A percentile compares a stretch with the other conserved stretches of the same genome.
These are phyloP conservation scores for Scheffersomyces parashehatae DNA, from an alignment of 1,139 yeast genomes.

Conservation along the genomic window DNA sequence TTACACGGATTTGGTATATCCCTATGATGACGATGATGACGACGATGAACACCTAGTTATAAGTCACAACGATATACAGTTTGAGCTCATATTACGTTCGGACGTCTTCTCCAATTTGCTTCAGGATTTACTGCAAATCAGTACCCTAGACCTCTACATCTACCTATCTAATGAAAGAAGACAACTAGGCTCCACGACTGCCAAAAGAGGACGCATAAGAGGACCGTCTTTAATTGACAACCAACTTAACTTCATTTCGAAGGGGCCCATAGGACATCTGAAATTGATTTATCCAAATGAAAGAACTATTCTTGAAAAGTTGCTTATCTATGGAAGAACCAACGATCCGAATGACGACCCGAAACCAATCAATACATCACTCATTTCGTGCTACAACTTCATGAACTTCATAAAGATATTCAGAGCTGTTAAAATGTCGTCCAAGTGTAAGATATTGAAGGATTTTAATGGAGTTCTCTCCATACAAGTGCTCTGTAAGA, in stretches of 20 bases:
- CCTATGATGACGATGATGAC: conserved; percentile 35
- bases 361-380: conserved; percentile 22
- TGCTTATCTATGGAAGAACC: conserved; percentile 18
- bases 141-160: conserved; percentile 60
- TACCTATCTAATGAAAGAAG: conserved; percentile 30
- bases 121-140: conserved; percentile 66
- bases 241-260: conserved; percentile 57
- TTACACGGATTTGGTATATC: conserved; percentile 42
- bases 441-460: conserved; percentile 59
- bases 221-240: conserved; percentile 20
- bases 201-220: conserved; percentile 4
- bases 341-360: conserved; percentile 8
- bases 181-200: conserved; percentile 10
- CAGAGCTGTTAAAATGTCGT: conserved; percentile 55
- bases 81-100: conserved; percentile 70
- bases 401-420: conserved; percentile 52
- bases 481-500: conserved; percentile 44
- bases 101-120: conserved; percentile 63
- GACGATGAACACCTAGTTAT: conserved; percentile 27
- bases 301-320: conserved; percentile 57
- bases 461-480: conserved; percentile 58
- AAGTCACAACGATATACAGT: conserved; percentile 50
- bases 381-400: conserved; percentile 52
- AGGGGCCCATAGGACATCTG: conserved; percentile 68
- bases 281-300: conserved; percentile 69